These are phyloP conservation scores for Emiliania huxleyi DNA, from an alignment of 78 protist genomes.

Conservation along the genomic window DNA sequence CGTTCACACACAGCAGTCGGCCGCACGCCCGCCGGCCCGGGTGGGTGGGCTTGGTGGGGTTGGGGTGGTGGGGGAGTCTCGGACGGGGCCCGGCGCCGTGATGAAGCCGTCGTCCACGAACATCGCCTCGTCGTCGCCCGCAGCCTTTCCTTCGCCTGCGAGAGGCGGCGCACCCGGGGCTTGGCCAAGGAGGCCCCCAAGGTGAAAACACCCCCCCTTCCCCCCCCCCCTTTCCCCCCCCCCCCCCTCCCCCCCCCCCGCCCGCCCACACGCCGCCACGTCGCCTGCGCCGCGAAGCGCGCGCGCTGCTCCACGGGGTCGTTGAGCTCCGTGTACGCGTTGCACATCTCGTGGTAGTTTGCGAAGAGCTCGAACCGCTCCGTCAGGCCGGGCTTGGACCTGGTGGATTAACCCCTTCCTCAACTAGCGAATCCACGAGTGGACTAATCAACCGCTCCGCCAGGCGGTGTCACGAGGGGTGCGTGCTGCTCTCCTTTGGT, in stretches of 20 bases:
- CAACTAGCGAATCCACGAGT: too few species aligned
- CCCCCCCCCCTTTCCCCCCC: not conserved
- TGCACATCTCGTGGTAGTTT: slow-evolving; percentile 87
- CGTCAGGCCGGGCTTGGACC: slow-evolving; percentile 64
- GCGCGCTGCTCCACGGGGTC: slow-evolving; percentile 97
- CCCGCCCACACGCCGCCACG: not conserved
- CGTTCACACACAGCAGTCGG: slow-evolving; percentile 99
- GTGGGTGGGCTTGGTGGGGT: too few species aligned
- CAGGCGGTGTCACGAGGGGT: too few species aligned
- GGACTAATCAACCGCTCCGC: too few species aligned
- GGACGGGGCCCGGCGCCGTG: too few species aligned
- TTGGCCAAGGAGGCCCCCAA: not conserved
- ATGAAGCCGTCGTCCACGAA: slow-evolving; percentile 90
- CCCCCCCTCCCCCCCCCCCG: not conserved
- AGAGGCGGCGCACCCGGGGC: too few species aligned
- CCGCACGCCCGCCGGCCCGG: too few species aligned
- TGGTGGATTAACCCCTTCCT: too few species aligned
- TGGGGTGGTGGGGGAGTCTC: too few species aligned
- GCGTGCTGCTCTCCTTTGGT: too few species aligned
- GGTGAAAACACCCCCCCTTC: not conserved
- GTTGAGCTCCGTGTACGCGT: slow-evolving; percentile 99
- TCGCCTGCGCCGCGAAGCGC: slow-evolving; percentile 94
- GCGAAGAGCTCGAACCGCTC: slow-evolving; percentile 99
- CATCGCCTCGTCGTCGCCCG: slow-evolving; percentile 67
- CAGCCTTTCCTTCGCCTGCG: slow-evolving; percentile 44